Conservation (phyloP, 192 early-diverging fungal genomes). For the Gryganskiella cystojenkinii region DNA sequence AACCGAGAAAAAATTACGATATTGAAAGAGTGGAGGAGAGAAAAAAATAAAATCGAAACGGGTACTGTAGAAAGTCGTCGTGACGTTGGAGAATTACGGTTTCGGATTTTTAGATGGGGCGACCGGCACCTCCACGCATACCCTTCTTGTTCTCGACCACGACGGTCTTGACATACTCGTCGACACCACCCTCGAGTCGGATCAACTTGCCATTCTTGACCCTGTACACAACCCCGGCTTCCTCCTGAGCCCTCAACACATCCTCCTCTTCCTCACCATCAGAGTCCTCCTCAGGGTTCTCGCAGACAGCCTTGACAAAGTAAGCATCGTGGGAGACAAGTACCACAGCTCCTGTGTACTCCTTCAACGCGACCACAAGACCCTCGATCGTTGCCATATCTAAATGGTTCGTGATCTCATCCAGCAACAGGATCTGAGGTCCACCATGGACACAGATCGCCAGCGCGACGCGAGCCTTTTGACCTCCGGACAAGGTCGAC, state of each 20-base stretch:
- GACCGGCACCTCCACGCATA: slow-evolving; percentile 41
- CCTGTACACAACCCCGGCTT: slow-evolving; percentile 53
- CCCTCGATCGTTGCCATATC: slow-evolving; percentile 89
- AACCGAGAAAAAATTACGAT: too few species aligned
- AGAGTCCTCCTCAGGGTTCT: slow-evolving; percentile 52
- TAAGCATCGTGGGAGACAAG: slow-evolving; percentile 90
- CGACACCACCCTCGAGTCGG: slow-evolving; percentile 70
- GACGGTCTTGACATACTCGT: slow-evolving; percentile 68
- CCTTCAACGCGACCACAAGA: slow-evolving; percentile 75
- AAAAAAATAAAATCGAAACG: too few species aligned
- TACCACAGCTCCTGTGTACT: slow-evolving; percentile 79
- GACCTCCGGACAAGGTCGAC: slow-evolving; percentile 81
- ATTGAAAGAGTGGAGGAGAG: too few species aligned
- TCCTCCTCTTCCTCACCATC: slow-evolving; percentile 41
- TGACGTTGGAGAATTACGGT: background rate
- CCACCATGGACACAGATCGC: slow-evolving; percentile 71
- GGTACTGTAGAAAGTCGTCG: too few species aligned
- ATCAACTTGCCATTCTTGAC: slow-evolving; percentile 61
- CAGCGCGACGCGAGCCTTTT: slow-evolving; percentile 82
- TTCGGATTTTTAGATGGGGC: slow-evolving; percentile 20
- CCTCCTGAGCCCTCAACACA: slow-evolving; percentile 23
- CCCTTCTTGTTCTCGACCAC: slow-evolving; percentile 52
- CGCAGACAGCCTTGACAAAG: slow-evolving; percentile 77
- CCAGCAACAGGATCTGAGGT: slow-evolving; percentile 78
- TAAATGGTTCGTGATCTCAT: slow-evolving; percentile 91